Conservation (phyloP, 257 asterid genomes). For the Jasminum sambac region DNA sequence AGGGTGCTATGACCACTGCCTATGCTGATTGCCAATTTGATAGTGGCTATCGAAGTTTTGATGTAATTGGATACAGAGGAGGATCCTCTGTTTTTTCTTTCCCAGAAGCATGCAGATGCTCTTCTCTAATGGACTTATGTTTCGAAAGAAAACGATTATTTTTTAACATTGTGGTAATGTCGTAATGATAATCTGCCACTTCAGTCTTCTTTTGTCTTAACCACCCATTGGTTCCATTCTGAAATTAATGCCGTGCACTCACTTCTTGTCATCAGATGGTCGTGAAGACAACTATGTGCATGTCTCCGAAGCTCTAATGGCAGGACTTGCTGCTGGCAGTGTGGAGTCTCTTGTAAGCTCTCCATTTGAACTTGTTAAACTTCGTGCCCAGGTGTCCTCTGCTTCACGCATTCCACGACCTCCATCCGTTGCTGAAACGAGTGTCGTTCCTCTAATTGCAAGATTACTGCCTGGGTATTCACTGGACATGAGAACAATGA, state of each 20-base stretch:
- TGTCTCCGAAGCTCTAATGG: constrained; percentile 77
- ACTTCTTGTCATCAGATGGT: constrained; percentile 54
- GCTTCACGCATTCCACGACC: constrained; percentile 55
- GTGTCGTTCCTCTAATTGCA: constrained; percentile 47
- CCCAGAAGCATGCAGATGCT: constrained; percentile 13
- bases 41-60: background rate
- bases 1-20: background rate
- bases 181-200: background rate
- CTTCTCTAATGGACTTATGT: constrained; percentile 25
- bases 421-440: constrained; percentile 42
- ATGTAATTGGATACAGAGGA: constrained; percentile 6
- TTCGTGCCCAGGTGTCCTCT: constrained; percentile 89
- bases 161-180: background rate
- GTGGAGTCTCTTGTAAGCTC: constrained; percentile 43
- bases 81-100: constrained; percentile 8
- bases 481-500: too few relatives aligned
- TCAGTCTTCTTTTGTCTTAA: background rate
- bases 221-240: background rate
- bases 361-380: constrained; percentile 81
- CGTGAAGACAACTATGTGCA: constrained; percentile 42
- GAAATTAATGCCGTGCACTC: background rate
- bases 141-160: background rate
- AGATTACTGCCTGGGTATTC: too few relatives aligned
- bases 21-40: background rate
- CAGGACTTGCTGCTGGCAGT: constrained; percentile 83